A percentile compares a stretch with the other conserved stretches of the same genome.
Conservation (phyloP, 768 basidiomycete genomes). For the Boletus insuetus region DNA sequence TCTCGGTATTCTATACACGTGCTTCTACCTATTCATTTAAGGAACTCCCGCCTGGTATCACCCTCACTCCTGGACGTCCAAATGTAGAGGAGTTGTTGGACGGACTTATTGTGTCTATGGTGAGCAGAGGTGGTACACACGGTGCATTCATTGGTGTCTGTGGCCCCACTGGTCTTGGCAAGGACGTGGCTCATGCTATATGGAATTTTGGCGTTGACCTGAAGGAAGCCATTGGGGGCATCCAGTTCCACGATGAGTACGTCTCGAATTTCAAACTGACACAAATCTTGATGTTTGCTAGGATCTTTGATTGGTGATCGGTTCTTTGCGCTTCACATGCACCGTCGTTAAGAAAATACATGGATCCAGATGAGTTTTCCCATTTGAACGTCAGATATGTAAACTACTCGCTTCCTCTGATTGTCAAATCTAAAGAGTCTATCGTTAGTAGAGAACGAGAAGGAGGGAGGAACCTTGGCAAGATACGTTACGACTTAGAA, state of each 20-base stretch:
- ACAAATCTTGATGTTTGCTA: not conserved
- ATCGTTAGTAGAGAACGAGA: too few species aligned
- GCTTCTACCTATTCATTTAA: slow-evolving; percentile 18
- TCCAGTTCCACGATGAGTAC: slow-evolving; percentile 41
- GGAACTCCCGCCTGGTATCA: slow-evolving; percentile 36
- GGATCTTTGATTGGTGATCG: slow-evolving; percentile 27
- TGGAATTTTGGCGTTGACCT: slow-evolving; percentile 23
- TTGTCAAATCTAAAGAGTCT: too few species aligned
- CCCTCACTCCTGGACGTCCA: slow-evolving; percentile 53
- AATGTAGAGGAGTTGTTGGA: slow-evolving; percentile 45
- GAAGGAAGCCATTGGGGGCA: slow-evolving; percentile 34
- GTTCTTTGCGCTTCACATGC: not conserved
- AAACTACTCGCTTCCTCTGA: too few species aligned
- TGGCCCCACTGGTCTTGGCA: slow-evolving; percentile 38
- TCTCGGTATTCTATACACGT: slow-evolving; percentile 60
- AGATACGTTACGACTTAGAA: too few species aligned
- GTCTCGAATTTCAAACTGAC: slow-evolving; percentile 5
- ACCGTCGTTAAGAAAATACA: too few species aligned
- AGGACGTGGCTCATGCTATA: slow-evolving; percentile 33
- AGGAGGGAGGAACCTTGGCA: too few species aligned
- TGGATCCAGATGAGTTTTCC: too few species aligned
- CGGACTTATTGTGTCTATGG: slow-evolving; percentile 39
- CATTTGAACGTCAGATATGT: too few species aligned
- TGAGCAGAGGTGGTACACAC: slow-evolving; percentile 27
- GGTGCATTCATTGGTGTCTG: slow-evolving; percentile 44